Percentiles rank a stretch among this genome's conserved stretches.
Evolutionary conservation across 2,329 filamentous ascomycete species (phyloP).

Genomic region (Capronia americana): DNA sequence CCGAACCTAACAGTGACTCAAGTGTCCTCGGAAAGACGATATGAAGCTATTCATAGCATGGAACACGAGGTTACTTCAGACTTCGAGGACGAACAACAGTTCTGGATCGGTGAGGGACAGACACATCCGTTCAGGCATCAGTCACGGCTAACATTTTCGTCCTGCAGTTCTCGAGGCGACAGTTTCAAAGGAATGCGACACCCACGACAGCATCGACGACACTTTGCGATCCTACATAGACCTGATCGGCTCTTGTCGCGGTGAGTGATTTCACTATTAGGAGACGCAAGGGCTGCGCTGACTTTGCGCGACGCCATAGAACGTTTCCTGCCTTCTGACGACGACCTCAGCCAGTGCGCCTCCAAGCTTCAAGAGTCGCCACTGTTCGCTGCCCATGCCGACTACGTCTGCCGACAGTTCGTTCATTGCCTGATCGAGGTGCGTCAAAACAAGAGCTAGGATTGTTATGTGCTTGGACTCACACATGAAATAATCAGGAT

Average conservation of each 20-base stretch:
- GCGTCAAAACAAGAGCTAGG: slow-evolving; percentile 32
- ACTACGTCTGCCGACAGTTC: slow-evolving; percentile 91
- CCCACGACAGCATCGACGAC: slow-evolving; percentile 78
- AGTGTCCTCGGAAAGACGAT: slow-evolving; percentile 43
- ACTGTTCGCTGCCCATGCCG: slow-evolving; percentile 75
- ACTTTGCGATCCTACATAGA: slow-evolving; percentile 82
- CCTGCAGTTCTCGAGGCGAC: slow-evolving; percentile 70
- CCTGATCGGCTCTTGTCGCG: slow-evolving; percentile 75
- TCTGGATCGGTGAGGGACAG: slow-evolving; percentile 77
- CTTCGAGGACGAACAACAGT: slow-evolving; percentile 80
- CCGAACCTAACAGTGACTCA: background rate
- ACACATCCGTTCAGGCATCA: background rate
- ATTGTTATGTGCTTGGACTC: slow-evolving; percentile 11
- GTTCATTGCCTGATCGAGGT: slow-evolving; percentile 83
- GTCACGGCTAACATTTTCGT: slow-evolving; percentile 15
- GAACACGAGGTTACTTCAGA: slow-evolving; percentile 68
- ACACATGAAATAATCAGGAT: slow-evolving; percentile 65
- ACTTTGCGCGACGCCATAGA: slow-evolving; percentile 18
- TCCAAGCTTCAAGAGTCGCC: slow-evolving; percentile 77
- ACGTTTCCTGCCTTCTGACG: slow-evolving; percentile 67
- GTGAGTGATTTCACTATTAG: slow-evolving; percentile 47
- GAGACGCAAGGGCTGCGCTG: slow-evolving; percentile 10
- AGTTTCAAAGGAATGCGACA: slow-evolving; percentile 63
- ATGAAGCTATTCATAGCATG: slow-evolving; percentile 58
- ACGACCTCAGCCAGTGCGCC: slow-evolving; percentile 80